Evolutionary conservation across 768 basidiomycete genomes (phyloP).

Genomic region (Phlegmacium glaucopus): DNA sequence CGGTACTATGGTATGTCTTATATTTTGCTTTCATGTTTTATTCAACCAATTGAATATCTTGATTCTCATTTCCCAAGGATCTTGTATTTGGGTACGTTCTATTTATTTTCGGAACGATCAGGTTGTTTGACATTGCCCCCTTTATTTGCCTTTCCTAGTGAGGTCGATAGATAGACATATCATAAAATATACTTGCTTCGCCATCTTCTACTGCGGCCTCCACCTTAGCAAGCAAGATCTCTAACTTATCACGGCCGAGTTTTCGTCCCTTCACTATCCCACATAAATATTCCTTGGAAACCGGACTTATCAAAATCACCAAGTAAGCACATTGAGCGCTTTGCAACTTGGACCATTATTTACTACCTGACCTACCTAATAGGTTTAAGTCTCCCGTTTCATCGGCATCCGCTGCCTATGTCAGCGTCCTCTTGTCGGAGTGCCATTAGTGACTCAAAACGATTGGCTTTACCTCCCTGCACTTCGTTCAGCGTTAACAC

Average conservation of each 20-base stretch:
- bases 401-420: too few relatives aligned
- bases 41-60: background rate
- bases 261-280: too few relatives aligned
- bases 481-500: too few relatives aligned
- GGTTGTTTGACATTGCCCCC: background rate
- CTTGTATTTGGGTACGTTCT: slow-evolving; percentile 87
- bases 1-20: slow-evolving; percentile 82
- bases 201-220: background rate
- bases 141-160: slow-evolving; percentile 21
- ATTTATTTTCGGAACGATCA: background rate
- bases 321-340: too few relatives aligned
- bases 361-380: too few relatives aligned
- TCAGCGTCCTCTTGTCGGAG: too few relatives aligned
- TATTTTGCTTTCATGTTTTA: slow-evolving; percentile 2
- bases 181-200: slow-evolving; percentile 12
- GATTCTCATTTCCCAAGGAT: slow-evolving; percentile 43
- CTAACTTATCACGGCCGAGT: background rate
- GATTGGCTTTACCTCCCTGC: too few relatives aligned
- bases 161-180: slow-evolving; percentile 34
- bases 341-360: too few relatives aligned
- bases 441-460: too few relatives aligned
- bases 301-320: too few relatives aligned
- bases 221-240: background rate
- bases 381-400: too few relatives aligned
- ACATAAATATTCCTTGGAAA: too few relatives aligned